A percentile compares a stretch with the other conserved stretches of the same genome.
These are phyloP conservation scores for Hypoxylon crocopeplum DNA, from an alignment of 495 filamentous ascomycete genomes.

Conservation along the genomic window DNA sequence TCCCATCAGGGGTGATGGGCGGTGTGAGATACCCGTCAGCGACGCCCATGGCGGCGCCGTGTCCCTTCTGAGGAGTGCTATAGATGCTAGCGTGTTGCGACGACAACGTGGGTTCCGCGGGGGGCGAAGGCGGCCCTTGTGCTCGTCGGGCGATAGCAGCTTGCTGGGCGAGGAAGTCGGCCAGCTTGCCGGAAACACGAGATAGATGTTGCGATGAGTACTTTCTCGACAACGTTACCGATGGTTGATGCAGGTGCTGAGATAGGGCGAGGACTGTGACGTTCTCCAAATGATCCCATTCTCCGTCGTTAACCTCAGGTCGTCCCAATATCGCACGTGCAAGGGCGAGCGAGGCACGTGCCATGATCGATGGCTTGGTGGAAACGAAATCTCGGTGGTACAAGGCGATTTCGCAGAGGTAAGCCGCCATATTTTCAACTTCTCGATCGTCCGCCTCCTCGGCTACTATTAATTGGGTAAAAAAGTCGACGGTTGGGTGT, in stretches of 20 bases:
- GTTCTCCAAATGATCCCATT: slow-evolving; percentile 86
- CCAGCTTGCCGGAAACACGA: slow-evolving; percentile 78
- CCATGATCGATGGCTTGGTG: slow-evolving; percentile 86
- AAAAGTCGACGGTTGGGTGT: slow-evolving; percentile 93
- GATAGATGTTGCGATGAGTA: slow-evolving; percentile 84
- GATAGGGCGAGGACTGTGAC: slow-evolving; percentile 80
- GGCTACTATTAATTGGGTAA: slow-evolving; percentile 76
- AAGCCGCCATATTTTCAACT: slow-evolving; percentile 92
- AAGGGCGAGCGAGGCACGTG: slow-evolving; percentile 82
- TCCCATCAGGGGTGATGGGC: slow-evolving; percentile 92
- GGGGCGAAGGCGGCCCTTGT: slow-evolving; percentile 70
- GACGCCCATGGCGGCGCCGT: slow-evolving; percentile 64
- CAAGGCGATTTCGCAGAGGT: slow-evolving; percentile 90
- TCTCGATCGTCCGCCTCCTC: slow-evolving; percentile 79
- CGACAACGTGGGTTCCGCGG: slow-evolving; percentile 60
- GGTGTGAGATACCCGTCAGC: slow-evolving; percentile 89
- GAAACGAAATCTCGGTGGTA: slow-evolving; percentile 97
- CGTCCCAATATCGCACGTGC: slow-evolving; percentile 85
- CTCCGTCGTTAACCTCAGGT: slow-evolving; percentile 72
- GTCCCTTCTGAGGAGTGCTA: slow-evolving; percentile 86
- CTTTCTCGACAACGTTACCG: slow-evolving; percentile 83
- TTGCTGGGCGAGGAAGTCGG: slow-evolving; percentile 86
- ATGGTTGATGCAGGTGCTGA: slow-evolving; percentile 86
- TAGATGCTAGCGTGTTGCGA: slow-evolving; percentile 65
- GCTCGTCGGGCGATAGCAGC: slow-evolving; percentile 70